Conservation (phyloP, 345 rosid genomes). For the Syzygium oleosum region DNA sequence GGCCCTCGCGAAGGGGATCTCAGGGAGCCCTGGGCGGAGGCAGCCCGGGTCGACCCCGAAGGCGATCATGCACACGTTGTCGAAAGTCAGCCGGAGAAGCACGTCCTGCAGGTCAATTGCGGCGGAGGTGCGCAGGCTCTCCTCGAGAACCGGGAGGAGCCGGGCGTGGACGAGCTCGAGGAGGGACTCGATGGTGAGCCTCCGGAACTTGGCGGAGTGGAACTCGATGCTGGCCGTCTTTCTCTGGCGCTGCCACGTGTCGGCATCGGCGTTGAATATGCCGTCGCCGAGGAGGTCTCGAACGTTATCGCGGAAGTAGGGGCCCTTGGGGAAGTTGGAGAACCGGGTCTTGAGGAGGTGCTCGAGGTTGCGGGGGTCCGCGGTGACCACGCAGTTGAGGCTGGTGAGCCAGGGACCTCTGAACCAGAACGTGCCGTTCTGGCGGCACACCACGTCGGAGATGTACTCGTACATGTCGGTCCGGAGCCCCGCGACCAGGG, state of each 20-base stretch:
- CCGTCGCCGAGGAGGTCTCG: conserved; percentile 86
- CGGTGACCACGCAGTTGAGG: conserved; percentile 65
- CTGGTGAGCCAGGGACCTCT: conserved; percentile 76
- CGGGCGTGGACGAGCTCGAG: conserved; percentile 67
- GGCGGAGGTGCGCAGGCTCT: conserved; percentile 19
- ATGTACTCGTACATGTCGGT: conserved; percentile 68
- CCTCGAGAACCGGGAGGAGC: conserved; percentile 65
- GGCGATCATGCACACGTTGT: conserved; percentile 91
- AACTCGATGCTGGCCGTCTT: conserved; percentile 91
- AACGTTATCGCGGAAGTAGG: conserved; percentile 53
- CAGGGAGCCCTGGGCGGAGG: conserved; percentile 43
- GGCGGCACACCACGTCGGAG: conserved; percentile 40
- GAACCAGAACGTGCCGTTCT: conserved; percentile 72
- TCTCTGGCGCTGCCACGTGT: conserved; percentile 78
- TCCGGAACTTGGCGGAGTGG: conserved; percentile 76
- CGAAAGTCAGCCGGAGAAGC: conserved; percentile 70
- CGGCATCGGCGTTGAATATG: conserved; percentile 81
- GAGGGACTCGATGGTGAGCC: conserved; percentile 57
- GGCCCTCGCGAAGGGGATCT: conserved; percentile 76
- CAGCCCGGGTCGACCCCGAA: conserved; percentile 95
- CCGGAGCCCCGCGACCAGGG: conserved; percentile 36
- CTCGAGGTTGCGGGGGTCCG: conserved; percentile 83
- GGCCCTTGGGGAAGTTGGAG: conserved; percentile 81
- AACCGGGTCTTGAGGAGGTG: conserved; percentile 84
- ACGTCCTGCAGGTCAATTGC: conserved; percentile 81